Evolutionary conservation across 202 grass and related monocot species (phyloP).

Genomic region (Bolboschoenoplectus hybrid): DNA sequence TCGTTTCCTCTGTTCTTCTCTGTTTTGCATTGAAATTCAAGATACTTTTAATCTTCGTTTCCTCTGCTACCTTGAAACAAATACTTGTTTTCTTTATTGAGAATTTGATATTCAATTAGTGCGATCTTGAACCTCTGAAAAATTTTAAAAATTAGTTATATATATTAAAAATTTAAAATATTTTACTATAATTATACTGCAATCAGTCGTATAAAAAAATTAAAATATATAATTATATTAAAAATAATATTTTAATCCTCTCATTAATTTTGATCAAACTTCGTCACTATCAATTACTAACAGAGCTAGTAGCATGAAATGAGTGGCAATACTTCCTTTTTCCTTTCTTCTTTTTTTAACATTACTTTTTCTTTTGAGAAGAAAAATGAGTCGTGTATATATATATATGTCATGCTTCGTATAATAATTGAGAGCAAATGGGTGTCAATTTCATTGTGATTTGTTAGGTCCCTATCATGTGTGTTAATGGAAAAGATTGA

Average conservation of each 20-base stretch:
- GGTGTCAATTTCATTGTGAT: constrained; percentile 36
- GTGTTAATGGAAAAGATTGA: constrained; percentile 35
- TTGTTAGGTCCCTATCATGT: constrained; percentile 39
- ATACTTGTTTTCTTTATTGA: too few relatives aligned
- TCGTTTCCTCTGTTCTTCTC: background rate
- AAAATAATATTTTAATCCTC: too few relatives aligned
- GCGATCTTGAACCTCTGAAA: background rate
- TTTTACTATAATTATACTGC: too few relatives aligned
- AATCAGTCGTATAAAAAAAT: accelerated
- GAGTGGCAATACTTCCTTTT: background rate
- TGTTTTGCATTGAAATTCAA: background rate
- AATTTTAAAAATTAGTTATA: too few relatives aligned
- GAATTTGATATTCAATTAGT: background rate
- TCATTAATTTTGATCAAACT: too few relatives aligned
- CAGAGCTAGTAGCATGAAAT: background rate
- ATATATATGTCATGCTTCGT: background rate
- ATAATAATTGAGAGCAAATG: constrained; percentile 11
- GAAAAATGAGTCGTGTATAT: background rate
- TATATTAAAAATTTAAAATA: too few relatives aligned
- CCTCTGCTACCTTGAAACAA: too few relatives aligned
- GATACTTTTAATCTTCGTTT: too few relatives aligned
- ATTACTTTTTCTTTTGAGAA: background rate
- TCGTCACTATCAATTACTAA: too few relatives aligned
- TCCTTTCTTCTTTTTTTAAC: background rate
- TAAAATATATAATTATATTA: too few relatives aligned